phyloP scores from a whole-genome alignment of 1,284 basidiomycete genomes.

The Puccinia coronata region DNA sequence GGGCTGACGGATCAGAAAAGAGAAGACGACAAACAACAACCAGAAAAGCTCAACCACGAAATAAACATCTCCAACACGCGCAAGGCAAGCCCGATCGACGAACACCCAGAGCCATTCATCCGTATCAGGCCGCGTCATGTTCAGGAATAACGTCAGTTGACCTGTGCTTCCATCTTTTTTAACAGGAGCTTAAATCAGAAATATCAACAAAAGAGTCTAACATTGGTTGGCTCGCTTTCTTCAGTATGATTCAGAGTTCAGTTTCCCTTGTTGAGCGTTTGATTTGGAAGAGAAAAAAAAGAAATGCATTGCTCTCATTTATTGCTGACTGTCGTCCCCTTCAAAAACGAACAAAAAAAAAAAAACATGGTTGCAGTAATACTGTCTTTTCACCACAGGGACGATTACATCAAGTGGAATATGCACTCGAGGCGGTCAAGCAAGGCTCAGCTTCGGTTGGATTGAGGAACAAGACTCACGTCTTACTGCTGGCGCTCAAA shows the following conservation, averaged over 20 bases:
- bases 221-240: neutral
- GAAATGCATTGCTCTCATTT: neutral
- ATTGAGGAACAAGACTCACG: constrained; percentile 89
- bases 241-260: constrained; percentile 38
- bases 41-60: neutral
- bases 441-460: constrained; percentile 98
- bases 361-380: no score
- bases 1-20: neutral
- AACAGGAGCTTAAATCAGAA: no score
- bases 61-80: neutral
- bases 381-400: constrained; percentile 93
- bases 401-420: constrained; percentile 89
- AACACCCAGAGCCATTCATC: neutral
- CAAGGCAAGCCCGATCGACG: neutral
- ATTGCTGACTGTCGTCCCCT: no score
- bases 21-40: neutral
- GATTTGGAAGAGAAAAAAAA: neutral
- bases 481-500: constrained; percentile 89
- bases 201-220: neutral
- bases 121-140: neutral
- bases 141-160: constrained; percentile 34
- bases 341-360: neutral
- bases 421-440: constrained; percentile 98
- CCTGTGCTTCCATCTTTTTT: neutral
- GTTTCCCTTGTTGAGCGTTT: neutral